These are phyloP conservation scores for Pinus albicaulis DNA, from an alignment of 75 land plant species.

Conservation along the genomic window DNA sequence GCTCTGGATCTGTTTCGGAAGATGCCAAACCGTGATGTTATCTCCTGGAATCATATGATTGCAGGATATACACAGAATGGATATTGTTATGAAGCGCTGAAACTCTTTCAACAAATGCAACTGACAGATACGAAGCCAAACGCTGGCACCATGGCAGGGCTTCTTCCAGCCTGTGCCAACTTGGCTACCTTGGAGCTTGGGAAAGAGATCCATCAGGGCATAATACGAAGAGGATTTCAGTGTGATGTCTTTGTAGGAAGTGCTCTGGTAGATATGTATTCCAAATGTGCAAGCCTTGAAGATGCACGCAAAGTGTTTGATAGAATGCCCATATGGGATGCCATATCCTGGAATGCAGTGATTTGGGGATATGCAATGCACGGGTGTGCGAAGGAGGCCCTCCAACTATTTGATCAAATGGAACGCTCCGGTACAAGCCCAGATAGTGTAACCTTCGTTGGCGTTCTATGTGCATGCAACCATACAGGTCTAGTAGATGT, in stretches of 20 bases:
- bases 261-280: slow-evolving; percentile 16
- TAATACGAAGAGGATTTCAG: neutral
- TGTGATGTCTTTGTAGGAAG: slow-evolving; percentile 4
- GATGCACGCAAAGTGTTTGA: neutral
- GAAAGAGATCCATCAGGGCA: slow-evolving; percentile 5
- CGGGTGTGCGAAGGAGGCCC: too few species aligned
- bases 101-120: neutral
- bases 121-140: too few species aligned
- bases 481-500: too few species aligned
- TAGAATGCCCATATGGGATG: neutral
- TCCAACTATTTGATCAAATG: too few species aligned
- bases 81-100: neutral
- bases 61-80: neutral
- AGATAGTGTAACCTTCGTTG: too few species aligned
- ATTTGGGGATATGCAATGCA: neutral
- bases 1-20: slow-evolving; percentile 7
- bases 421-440: too few species aligned
- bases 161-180: too few species aligned
- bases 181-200: neutral
- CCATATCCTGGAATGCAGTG: neutral
- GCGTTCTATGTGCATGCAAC: too few species aligned
- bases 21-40: neutral
- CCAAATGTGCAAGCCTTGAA: neutral
- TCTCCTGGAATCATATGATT: neutral
- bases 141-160: too few species aligned